Evolutionary conservation across 2,329 filamentous ascomycete genomes (phyloP), one percentile per base, ranked within the genome.

Genomic region (Aureobasidium sp.): DNA sequence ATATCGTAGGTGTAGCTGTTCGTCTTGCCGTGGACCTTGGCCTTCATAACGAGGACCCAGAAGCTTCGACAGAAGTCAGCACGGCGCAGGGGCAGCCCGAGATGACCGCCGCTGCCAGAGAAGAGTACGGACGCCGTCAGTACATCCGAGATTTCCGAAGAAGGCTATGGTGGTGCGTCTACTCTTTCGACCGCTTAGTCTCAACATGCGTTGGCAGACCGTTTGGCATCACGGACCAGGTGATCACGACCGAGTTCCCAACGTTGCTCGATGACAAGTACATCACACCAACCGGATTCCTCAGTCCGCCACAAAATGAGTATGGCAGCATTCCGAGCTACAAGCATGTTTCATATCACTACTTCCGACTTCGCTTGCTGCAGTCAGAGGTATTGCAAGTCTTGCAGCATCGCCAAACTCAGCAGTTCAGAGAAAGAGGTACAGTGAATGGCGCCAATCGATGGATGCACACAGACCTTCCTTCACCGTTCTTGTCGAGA

Each of bases 311-410:
- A 1, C 73, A 78, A 0, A 82, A 84, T n/a, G 62, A 67, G 15
- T 62, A 62, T 47, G 58, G 62, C 5, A 66, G 67, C 31, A 51
- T 68, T 15, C 86, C 91, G 4, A 94, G 88, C 61, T 97, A 96
- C 76, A 97, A 97, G 76, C 84, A 89, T 66, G 91, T 96, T 5
- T 87, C 91, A 0, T 87, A 95, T 68, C 93, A 97, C 71, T 97
- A 97, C 74, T 91, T 97, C 76, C 87, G 91, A 27, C 80, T 97
- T 22, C 84, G 93, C 22, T 78, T 97, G 56, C 78, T 97, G 49
- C 94, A 97, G 75, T 97, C 93, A 0, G 93, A 97, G 74, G 96
- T 97, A 53, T 79, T 97, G 41, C 91, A 97, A 73, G 93, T 97
- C 1, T 78, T 97, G 64, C 93, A 97, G 73, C 89, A 94, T 73